phyloP scores from a whole-genome alignment of 169 alveolate species.

The Plasmodium gallinaceum region DNA sequence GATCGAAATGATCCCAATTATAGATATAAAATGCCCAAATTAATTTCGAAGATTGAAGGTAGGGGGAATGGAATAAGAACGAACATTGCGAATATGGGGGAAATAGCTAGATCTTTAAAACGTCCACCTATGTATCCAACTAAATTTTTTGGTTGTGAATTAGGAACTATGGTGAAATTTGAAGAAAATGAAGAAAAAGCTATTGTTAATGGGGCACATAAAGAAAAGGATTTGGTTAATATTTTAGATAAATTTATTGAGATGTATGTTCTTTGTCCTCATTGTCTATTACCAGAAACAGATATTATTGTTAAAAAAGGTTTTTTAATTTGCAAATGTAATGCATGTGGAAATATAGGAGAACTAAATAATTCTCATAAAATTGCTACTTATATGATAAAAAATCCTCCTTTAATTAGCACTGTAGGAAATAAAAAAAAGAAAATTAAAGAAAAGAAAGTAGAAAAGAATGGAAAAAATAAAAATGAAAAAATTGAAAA shows the following conservation, averaged over 20 bases:
- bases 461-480: slow-evolving; percentile 74
- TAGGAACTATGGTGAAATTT: slow-evolving; percentile 96
- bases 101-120: slow-evolving; percentile 95
- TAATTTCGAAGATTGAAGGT: slow-evolving; percentile 95
- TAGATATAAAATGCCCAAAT: slow-evolving; percentile 97
- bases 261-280: slow-evolving; percentile 97
- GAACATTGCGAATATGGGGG: slow-evolving; percentile 97
- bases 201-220: slow-evolving; percentile 96
- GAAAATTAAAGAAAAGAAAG: slow-evolving; percentile 74
- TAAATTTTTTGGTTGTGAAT: slow-evolving; percentile 95
- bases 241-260: slow-evolving; percentile 97
- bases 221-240: slow-evolving; percentile 92
- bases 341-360: slow-evolving; percentile 98
- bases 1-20: slow-evolving; percentile 96
- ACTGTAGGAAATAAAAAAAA: slow-evolving; percentile 78
- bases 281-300: slow-evolving; percentile 98
- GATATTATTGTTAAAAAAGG: slow-evolving; percentile 94
- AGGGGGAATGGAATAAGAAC: slow-evolving; percentile 98
- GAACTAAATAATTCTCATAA: slow-evolving; percentile 96
- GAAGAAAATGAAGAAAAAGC: slow-evolving; percentile 95
- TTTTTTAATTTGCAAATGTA: slow-evolving; percentile 92
- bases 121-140: slow-evolving; percentile 95
- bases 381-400: slow-evolving; percentile 95
- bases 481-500: slow-evolving; percentile 73
- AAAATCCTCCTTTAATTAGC: slow-evolving; percentile 94